Evolutionary conservation across 768 basidiomycete genomes (phyloP).

Genomic region (Hemileccinum rubropunctum): DNA sequence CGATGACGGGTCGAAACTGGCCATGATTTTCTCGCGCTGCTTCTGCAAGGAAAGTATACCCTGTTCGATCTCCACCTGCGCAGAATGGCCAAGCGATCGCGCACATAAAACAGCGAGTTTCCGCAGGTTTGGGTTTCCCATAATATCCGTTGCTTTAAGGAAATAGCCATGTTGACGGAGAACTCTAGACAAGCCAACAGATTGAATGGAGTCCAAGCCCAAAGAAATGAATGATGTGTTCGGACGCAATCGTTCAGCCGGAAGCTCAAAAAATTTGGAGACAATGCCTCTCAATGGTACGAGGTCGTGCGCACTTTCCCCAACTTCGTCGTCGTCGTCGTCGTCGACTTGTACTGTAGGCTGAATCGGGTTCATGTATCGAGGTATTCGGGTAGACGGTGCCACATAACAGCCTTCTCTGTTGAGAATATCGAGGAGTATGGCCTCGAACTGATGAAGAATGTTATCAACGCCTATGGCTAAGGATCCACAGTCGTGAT

Average conservation of each 20-base stretch:
- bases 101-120: slow-evolving; percentile 12
- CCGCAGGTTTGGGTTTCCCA: slow-evolving; percentile 27
- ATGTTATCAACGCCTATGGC: slow-evolving; percentile 16
- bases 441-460: slow-evolving; percentile 23
- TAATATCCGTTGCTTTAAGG: slow-evolving; percentile 37
- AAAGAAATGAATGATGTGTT: slow-evolving; percentile 41
- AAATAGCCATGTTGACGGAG: slow-evolving; percentile 33
- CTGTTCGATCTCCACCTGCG: slow-evolving; percentile 5
- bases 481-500: slow-evolving; percentile 18
- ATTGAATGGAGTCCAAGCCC: slow-evolving; percentile 47
- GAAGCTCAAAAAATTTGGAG: slow-evolving; percentile 17
- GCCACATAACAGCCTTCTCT: slow-evolving; percentile 1
- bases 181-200: slow-evolving; percentile 40
- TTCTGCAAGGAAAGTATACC: slow-evolving; percentile 9
- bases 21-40: slow-evolving; percentile 17
- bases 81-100: slow-evolving; percentile 1
- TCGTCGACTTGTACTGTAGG: neutral
- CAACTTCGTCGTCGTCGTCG: too few species aligned
- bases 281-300: slow-evolving; percentile 12
- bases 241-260: slow-evolving; percentile 9
- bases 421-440: slow-evolving; percentile 18
- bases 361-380: neutral
- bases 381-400: neutral
- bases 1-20: slow-evolving; percentile 8
- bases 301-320: slow-evolving; percentile 1